phyloP scores from a whole-genome alignment of 2,329 filamentous ascomycete species.

The Pseudocercospora fuligena region DNA sequence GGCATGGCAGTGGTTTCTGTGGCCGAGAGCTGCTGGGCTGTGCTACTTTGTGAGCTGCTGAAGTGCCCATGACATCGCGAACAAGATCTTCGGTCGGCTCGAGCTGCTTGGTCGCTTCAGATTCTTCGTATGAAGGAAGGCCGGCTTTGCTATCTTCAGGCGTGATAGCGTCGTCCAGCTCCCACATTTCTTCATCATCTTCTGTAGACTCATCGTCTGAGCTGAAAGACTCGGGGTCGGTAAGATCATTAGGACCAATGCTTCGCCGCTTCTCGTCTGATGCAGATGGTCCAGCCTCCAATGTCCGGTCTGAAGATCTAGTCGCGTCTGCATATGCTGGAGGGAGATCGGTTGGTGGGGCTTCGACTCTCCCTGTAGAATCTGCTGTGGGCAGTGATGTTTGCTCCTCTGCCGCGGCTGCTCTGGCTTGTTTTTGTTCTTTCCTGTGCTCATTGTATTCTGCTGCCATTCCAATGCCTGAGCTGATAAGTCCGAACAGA shows the following conservation, averaged over 20 bases:
- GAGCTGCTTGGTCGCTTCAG: conserved; percentile 23
- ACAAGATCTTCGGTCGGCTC: conserved; percentile 32
- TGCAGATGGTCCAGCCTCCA: conserved; percentile 7
- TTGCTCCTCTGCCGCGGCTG: conserved; percentile 19
- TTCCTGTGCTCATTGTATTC: conserved; percentile 39
- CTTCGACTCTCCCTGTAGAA: conserved; percentile 1
- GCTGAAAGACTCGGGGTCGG: conserved; percentile 7
- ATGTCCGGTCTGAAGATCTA: conserved; percentile 5
- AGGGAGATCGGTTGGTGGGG: conserved; percentile 4
- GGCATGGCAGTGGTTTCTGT: conserved; percentile 43
- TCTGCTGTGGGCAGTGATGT: neutral
- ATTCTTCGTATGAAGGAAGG: conserved; percentile 38
- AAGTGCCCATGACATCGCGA: conserved; percentile 28
- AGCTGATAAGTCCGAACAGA: conserved; percentile 26
- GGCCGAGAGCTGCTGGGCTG: neutral
- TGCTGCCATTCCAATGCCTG: conserved; percentile 35
- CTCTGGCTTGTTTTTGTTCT: conserved; percentile 28
- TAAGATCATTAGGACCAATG: conserved; percentile 4
- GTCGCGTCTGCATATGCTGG: conserved; percentile 19
- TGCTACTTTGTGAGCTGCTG: neutral
- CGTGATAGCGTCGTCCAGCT: conserved; percentile 38
- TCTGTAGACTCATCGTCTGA: conserved; percentile 31
- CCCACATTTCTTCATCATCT: conserved; percentile 39
- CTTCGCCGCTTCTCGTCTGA: conserved; percentile 9
- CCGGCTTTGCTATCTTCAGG: conserved; percentile 20